Evolutionary conservation across 306 rosid species (phyloP).

Genomic region (Trichosanthes truncata): DNA sequence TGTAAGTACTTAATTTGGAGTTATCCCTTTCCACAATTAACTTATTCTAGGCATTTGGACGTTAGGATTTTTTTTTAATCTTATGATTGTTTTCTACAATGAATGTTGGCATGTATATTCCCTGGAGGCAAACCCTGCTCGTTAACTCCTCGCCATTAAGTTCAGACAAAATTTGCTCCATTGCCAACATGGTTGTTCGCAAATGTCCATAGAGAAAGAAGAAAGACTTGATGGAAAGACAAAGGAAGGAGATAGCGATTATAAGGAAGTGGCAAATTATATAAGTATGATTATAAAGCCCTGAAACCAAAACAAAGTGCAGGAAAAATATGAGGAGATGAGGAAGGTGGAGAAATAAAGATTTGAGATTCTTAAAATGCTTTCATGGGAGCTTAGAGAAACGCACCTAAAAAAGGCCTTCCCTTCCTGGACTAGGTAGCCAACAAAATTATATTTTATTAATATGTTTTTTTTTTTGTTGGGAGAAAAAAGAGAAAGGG

Average conservation of each 20-base stretch:
- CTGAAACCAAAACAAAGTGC: conserved; percentile 20
- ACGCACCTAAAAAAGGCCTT: conserved; percentile 11
- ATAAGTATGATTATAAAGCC: conserved; percentile 13
- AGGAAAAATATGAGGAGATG: not conserved
- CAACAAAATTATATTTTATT: not conserved
- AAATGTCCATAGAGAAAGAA: not conserved
- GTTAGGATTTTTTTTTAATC: too few species aligned
- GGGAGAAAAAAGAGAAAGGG: conserved; percentile 4
- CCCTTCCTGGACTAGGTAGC: not conserved
- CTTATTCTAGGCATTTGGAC: too few species aligned
- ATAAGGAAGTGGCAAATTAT: not conserved
- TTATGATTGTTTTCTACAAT: too few species aligned
- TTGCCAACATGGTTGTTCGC: conserved; percentile 19
- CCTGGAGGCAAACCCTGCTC: conserved; percentile 76
- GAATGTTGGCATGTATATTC: too few species aligned
- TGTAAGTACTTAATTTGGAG: too few species aligned
- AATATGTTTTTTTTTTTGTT: not conserved
- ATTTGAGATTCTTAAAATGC: conserved; percentile 8
- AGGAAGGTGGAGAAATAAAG: not conserved
- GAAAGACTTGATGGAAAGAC: not conserved
- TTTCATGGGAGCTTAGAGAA: conserved; percentile 10
- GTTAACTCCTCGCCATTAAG: conserved; percentile 35
- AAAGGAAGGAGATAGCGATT: not conserved
- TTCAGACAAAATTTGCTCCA: conserved; percentile 48
- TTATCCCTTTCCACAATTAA: too few species aligned